phyloP scores from a whole-genome alignment of 176 grass and related monocot species.

The Triticum monococcum region DNA sequence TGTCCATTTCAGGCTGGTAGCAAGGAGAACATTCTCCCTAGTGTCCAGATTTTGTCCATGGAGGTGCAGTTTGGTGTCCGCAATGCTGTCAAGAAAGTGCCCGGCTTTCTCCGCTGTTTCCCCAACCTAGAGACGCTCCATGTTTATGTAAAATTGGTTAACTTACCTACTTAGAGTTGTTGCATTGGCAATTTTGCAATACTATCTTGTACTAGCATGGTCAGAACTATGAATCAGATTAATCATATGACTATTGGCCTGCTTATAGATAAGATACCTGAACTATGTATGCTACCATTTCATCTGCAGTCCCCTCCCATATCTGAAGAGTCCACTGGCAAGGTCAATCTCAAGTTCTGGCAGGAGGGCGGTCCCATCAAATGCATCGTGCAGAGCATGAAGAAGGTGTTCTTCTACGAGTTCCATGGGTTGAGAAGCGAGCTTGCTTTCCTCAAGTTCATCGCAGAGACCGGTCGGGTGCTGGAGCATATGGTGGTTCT shows the following conservation, averaged over 20 bases:
- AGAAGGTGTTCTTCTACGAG: too few relatives aligned
- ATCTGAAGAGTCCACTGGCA: too few relatives aligned
- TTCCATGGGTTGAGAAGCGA: too few relatives aligned
- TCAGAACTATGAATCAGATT: not conserved
- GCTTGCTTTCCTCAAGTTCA: too few relatives aligned
- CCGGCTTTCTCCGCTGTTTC: not conserved
- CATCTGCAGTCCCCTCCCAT: too few relatives aligned
- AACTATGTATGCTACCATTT: too few relatives aligned
- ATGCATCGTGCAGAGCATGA: too few relatives aligned
- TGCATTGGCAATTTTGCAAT: not conserved
- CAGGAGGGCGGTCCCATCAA: too few relatives aligned
- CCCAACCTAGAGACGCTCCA: not conserved
- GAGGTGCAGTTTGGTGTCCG: not conserved
- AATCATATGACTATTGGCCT: not conserved
- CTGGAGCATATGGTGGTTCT: too few relatives aligned
- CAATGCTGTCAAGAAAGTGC: not conserved
- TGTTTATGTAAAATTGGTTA: not conserved
- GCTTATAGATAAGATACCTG: not conserved
- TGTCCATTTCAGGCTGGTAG: not conserved
- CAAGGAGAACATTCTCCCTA: not conserved
- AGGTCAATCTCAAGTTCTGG: too few relatives aligned
- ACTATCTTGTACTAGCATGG: not conserved
- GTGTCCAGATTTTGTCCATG: not conserved
- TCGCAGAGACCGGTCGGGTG: too few relatives aligned
- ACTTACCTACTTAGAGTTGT: not conserved